phyloP scores from a whole-genome alignment of 2,329 filamentous ascomycete genomes.

The Cercospora sp. region DNA sequence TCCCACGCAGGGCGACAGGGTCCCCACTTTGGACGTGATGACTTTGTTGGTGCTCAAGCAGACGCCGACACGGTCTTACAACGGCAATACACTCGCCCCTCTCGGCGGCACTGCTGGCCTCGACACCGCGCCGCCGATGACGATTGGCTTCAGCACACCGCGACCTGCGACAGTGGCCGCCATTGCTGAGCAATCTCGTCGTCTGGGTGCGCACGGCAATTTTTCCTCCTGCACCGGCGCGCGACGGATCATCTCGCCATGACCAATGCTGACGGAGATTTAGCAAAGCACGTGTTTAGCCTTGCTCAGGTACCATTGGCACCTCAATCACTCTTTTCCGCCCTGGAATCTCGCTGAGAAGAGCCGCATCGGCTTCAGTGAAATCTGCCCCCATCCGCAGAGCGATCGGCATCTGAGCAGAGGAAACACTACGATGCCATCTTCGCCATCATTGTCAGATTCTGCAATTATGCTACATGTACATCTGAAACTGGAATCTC shows the following conservation, averaged over 20 bases:
- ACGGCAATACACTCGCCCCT: background rate
- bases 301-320: conserved; percentile 3
- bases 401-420: background rate
- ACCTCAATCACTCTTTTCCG: background rate
- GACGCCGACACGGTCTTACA: conserved; percentile 7
- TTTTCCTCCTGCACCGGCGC: background rate
- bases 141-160: background rate
- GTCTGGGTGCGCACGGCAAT: too few species aligned
- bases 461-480: conserved; percentile 4
- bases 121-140: background rate
- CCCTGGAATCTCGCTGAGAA: background rate
- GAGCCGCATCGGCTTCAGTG: conserved; percentile 8
- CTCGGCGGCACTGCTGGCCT: background rate
- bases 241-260: background rate
- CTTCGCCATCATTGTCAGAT: background rate
- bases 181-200: background rate
- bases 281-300: background rate
- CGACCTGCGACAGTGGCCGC: background rate
- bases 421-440: background rate
- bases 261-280: conserved; percentile 16
- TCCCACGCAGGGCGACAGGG: background rate
- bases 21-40: background rate
- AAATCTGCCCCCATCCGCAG: background rate
- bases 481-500: background rate
- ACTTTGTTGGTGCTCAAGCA: conserved; percentile 1